Evolutionary conservation across 306 rosid species (phyloP).

Genomic region (Acacia acuminata): DNA sequence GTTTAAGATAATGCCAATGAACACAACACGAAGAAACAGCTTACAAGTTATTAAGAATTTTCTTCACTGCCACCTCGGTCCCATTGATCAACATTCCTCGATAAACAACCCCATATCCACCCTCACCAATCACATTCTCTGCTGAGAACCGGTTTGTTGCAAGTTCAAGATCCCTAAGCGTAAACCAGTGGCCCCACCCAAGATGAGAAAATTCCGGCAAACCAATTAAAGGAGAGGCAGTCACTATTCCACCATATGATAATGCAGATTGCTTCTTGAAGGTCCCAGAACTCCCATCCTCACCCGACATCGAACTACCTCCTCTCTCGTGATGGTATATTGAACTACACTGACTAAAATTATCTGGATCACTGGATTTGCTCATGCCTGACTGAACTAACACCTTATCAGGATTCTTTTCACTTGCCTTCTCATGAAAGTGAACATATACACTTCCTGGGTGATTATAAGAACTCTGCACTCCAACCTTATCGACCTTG

Average conservation of each 20-base stretch:
- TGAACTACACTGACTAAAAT: constrained; percentile 81
- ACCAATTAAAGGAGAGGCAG: constrained; percentile 87
- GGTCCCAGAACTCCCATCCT: constrained; percentile 83
- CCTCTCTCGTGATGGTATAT: constrained; percentile 78
- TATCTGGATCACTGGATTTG: constrained; percentile 73
- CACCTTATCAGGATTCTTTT: constrained; percentile 62
- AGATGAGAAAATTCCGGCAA: constrained; percentile 96
- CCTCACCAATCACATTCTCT: constrained; percentile 86
- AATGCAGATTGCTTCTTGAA: constrained; percentile 56
- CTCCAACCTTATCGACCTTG: constrained; percentile 72
- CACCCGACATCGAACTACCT: constrained; percentile 73
- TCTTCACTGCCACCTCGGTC: constrained; percentile 93
- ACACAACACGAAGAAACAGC: constrained; percentile 22
- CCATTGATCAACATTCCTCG: constrained; percentile 81
- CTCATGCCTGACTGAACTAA: constrained; percentile 59
- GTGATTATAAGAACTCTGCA: constrained; percentile 55
- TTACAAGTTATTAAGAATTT: constrained; percentile 91
- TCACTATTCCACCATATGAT: constrained; percentile 54
- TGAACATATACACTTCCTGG: constrained; percentile 51
- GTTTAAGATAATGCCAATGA: constrained; percentile 16
- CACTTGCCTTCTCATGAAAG: constrained; percentile 57
- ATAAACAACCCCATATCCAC: constrained; percentile 97
- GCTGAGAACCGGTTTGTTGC: constrained; percentile 73
- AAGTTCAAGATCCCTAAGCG: constrained; percentile 87
- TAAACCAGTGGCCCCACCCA: constrained; percentile 99